Evolutionary conservation across 148 eudicot genomes (phyloP), one percentile per base, ranked within the genome.

Genomic region (Silene latifolia): DNA sequence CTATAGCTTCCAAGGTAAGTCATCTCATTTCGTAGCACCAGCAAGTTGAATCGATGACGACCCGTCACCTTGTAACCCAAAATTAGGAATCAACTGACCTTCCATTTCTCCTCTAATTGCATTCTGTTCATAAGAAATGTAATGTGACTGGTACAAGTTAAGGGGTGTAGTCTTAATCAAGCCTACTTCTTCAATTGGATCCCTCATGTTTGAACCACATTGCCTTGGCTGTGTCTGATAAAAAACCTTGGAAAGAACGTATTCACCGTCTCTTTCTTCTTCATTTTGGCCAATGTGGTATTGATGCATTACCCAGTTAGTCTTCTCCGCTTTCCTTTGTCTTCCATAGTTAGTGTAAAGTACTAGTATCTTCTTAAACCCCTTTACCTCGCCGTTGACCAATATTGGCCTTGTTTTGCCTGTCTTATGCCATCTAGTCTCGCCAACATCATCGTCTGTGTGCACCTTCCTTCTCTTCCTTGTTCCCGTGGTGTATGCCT

Each of bases 301-400:
- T 42, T 95, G 99, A 81, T 95, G 99, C 99, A 95, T 95, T 7
- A 95, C 96, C 99, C 97, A 95, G 65, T 88, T 92, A 0, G 97
- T 95, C 79, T 95, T 95, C 74, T 95, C 97, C 0, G 99, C 97
- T 67, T 95, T 95, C 63, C 76, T 86, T 73, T 89, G 92, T 53
- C 96, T 82, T 12, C 99, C 97, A 67, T 89, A 92, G 87, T 92
- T 95, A 14, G 97, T 88, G 85, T 95, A 95, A 19, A 95, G 93
- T 7, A 95, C 99, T 3, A 95, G 79, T 46, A 95, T 95, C 80
- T 95, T 95, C 80, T 95, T 95, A 83, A 83, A 92, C 0, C 99
- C 99, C 48, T 83, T 88, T 15, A 88, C 77, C 19, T 2, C 21
- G 3, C 93, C 92, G 25, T 77, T 72, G 4, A 74, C 20, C 0